Percentiles rank a stretch among this genome's conserved stretches.
Evolutionary conservation across 306 rosid genomes (phyloP).

Genomic region (Hylodesmum podocarpum): DNA sequence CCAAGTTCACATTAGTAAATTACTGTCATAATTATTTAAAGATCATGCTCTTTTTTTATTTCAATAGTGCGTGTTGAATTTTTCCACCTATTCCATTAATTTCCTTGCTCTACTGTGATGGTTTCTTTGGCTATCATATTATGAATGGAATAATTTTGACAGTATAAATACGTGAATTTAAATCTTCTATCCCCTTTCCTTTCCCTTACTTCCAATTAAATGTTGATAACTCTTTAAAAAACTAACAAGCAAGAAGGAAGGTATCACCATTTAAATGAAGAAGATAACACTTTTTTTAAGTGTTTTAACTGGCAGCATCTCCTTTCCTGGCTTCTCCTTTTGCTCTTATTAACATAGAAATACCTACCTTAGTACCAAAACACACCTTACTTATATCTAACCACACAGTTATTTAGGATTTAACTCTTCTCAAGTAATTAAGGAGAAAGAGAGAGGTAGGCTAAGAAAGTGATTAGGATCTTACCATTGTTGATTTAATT

Average conservation of each 20-base stretch:
- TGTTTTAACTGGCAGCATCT: conserved; percentile 12
- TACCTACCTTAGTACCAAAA: not conserved
- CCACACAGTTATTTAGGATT: not conserved
- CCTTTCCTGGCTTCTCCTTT: not conserved
- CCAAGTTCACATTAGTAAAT: not conserved
- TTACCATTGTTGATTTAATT: not conserved
- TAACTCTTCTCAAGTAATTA: not conserved
- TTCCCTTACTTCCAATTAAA: not conserved
- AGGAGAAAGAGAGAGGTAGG: not conserved
- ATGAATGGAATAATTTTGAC: not conserved
- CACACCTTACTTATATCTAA: not conserved
- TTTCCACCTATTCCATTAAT: not conserved
- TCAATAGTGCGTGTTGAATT: not conserved
- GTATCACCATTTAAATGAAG: not conserved
- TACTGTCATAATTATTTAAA: not conserved
- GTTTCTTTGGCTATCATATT: conserved; percentile 4
- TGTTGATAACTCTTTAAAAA: not conserved
- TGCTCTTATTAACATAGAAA: not conserved
- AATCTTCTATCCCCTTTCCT: not conserved
- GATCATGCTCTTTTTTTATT: not conserved
- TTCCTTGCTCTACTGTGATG: not conserved
- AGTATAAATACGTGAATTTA: not conserved
- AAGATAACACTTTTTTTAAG: not conserved
- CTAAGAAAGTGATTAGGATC: not conserved
- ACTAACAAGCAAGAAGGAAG: not conserved